Evolutionary conservation across 179 eudicot species (phyloP), one percentile per base, ranked within the genome.

Genomic region (Corrigiola litoralis): DNA sequence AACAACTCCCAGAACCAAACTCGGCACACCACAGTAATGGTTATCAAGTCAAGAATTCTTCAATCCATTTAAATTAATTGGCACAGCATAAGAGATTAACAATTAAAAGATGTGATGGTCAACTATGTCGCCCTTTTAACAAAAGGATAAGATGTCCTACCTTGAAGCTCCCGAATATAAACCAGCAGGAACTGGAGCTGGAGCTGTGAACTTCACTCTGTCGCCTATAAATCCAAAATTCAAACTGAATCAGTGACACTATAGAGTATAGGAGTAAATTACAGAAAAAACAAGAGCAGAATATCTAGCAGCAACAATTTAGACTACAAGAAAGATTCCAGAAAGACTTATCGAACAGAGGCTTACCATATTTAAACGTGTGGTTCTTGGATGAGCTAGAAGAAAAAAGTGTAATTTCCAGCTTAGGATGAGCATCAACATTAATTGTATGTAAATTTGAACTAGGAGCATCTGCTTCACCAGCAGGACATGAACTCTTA

Each of bases 151-250:
- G 27, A 34, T 58, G 66, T 49, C 67, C 16, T 83, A 91, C 97
- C 97, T 86, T 59, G 81, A 73, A 64, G 79, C 54, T 49, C 79
- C 51, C 25, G 92, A 55, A 70, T 81, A 81, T 12, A 83, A 61
- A 72, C 75, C 77, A 56, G 73, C 72, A 14, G 90, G 76, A 71
- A 80, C 50, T 45, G 87, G 46, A 67, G 88, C 88, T n/a, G n/a
- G n/a, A n/a, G n/a, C n/a, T 2, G 70, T 62, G 69, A 75, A 92
- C 62, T 77, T 85, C 67, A 92, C 98, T 76, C 77, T 79, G 73
- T 92, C 98, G 58, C 98, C 98, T 89, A 57, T n/a, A 66, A 42
- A 51, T 62, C 65, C 37, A 62, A 48, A 34, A 64, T 34, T 62
- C 6, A 36, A 41, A 65, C n/a, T 36, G 38, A 49, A 55, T 37